Base-by-base conservation (phyloP, 2,329 filamentous ascomycete species). In the Sporothrix humicola region DNA sequence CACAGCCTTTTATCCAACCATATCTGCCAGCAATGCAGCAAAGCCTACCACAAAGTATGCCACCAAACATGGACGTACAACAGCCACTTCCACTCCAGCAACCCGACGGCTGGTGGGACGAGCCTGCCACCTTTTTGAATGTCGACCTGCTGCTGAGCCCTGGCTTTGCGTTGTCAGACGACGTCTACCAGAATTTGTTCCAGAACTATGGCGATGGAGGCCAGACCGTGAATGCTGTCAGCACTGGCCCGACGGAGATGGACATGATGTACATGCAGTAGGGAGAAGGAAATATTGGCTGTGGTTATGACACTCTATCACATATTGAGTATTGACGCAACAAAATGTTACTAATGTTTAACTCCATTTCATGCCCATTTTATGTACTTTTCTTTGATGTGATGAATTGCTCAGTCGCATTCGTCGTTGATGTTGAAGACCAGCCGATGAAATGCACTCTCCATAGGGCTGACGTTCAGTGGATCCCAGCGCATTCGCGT, bases 61-160 rank as follows among this genome's bases (percentile, higher is more conserved):
- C 63, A 0, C 17, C 52, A 23, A 56, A 26, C 20, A 12, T 56
- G 9, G 8, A 31, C 15, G 20, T 50, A 17, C 63, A 48, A 8
- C 66, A 20, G 15, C 48, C 66, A 5, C 31, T 20, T 1, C 37
- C 37, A 0, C 15, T 54, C 0, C 66, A 69, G 12, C 46, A 37
- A 15, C 26, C 46, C 13, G 65, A 52, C 3, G 46, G 66, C 66
- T 69, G 66, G 66, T 69, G 66, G 66, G 66, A 69, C 17, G 66
- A 69, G 48, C 66, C 66, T 15, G 46, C 48, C 46, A 69, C 46
- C 1, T 69, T 69, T 50, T 8, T 37, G 8, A 54, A 54, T 15
- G 66, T 69, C 3, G 66, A 69, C 48, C 48, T 52, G 5, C 44
- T 69, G 23, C 26, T 69, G 15, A 69, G 66, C 3, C 66, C 54